phyloP scores from a whole-genome alignment of 1,284 basidiomycete genomes.

The Cutaneotrichosporon dermatis region DNA sequence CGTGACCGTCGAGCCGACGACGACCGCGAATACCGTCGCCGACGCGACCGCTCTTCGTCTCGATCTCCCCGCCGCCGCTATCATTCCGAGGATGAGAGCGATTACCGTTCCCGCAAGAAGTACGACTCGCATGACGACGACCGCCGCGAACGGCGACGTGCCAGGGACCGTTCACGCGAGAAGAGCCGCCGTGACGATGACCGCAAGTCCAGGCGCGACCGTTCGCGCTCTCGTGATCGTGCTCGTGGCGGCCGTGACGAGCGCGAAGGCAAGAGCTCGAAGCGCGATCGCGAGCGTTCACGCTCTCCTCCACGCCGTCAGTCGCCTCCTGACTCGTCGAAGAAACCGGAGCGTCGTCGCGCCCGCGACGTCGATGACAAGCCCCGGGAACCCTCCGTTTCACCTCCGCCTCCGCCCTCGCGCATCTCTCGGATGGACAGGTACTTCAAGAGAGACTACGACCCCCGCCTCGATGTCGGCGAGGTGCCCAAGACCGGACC shows the following conservation, averaged over 20 bases:
- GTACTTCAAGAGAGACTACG: constrained; percentile 81
- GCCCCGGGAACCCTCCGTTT: constrained; percentile 2
- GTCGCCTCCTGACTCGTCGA: not conserved
- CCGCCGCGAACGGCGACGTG: not conserved
- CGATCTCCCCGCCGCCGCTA: not conserved
- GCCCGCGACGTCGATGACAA: not conserved
- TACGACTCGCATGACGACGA: not conserved
- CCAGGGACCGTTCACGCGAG: not conserved
- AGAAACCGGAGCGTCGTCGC: not conserved
- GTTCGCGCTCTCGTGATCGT: not conserved
- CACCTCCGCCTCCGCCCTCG: constrained; percentile 21
- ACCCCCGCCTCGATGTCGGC: constrained; percentile 73
- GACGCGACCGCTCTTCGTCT: not conserved
- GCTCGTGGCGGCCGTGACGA: too few species aligned
- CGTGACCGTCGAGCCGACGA: not conserved
- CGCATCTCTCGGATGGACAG: constrained; percentile 81
- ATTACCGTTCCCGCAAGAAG: not conserved
- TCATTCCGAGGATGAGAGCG: not conserved
- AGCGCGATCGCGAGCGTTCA: not conserved
- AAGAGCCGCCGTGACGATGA: not conserved
- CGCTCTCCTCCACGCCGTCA: not conserved
- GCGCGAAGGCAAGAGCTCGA: too few species aligned
- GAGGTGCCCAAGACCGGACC: constrained; percentile 67
- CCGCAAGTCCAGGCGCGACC: not conserved
- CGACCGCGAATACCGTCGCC: not conserved